These are phyloP conservation scores for Termitomyces sp. DNA, from an alignment of 768 basidiomycete genomes.

Conservation along the genomic window DNA sequence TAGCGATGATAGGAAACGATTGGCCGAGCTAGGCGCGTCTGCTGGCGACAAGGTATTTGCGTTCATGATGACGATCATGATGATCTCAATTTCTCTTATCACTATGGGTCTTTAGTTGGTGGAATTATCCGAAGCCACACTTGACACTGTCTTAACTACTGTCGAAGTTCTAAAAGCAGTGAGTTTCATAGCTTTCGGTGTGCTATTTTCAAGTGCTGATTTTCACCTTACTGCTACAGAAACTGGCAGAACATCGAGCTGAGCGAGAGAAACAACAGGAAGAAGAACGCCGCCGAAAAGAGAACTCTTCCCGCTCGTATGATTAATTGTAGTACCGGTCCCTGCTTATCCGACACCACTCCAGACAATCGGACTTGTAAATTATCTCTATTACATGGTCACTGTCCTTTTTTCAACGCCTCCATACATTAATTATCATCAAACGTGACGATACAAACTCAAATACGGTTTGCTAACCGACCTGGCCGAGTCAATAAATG, in stretches of 20 bases:
- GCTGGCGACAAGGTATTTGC: conserved; percentile 42
- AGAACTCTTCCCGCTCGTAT: conserved; percentile 17
- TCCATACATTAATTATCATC: background rate
- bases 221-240: conserved; percentile 28
- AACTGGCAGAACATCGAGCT: conserved; percentile 46
- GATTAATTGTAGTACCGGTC: background rate
- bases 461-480: background rate
- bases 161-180: conserved; percentile 60
- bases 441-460: background rate
- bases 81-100: background rate
- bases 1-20: conserved; percentile 39
- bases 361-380: background rate
- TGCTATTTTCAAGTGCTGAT: conserved; percentile 10
- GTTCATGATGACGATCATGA: conserved; percentile 7
- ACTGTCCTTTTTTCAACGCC: background rate
- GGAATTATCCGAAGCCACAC: conserved; percentile 63
- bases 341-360: background rate
- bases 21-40: conserved; percentile 40
- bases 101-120: conserved; percentile 36
- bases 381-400: background rate
- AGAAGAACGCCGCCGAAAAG: conserved; percentile 19
- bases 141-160: conserved; percentile 53
- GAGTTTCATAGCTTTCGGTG: conserved; percentile 18
- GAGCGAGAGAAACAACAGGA: conserved; percentile 39
- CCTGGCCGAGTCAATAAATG: background rate